Evolutionary conservation across 1,284 basidiomycete species (phyloP).

Genomic region (Dichomitus squalens): DNA sequence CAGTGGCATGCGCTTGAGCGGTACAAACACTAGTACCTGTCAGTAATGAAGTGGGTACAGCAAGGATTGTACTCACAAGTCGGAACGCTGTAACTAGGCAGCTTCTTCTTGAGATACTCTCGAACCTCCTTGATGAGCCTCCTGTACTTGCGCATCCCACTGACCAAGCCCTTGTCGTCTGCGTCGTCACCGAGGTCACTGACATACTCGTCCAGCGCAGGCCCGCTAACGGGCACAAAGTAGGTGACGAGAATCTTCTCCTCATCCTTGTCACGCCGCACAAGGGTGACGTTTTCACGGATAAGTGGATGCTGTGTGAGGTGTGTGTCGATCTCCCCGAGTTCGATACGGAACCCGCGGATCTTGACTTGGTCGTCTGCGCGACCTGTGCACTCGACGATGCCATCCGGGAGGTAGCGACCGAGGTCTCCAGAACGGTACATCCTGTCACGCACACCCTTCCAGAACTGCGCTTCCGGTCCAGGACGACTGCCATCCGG

Average conservation of each 20-base stretch:
- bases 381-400: slow-evolving; percentile 96
- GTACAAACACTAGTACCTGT: slow-evolving; percentile 80
- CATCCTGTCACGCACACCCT: slow-evolving; percentile 97
- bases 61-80: slow-evolving; percentile 54
- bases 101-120: slow-evolving; percentile 96
- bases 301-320: slow-evolving; percentile 93
- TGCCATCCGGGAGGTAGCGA: slow-evolving; percentile 91
- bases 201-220: slow-evolving; percentile 72
- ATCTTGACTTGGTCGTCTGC: slow-evolving; percentile 99
- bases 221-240: slow-evolving; percentile 89
- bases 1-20: slow-evolving; percentile 92
- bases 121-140: slow-evolving; percentile 92
- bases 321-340: slow-evolving; percentile 98
- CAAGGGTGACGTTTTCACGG: slow-evolving; percentile 96
- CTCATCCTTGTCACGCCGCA: slow-evolving; percentile 97
- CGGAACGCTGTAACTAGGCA: slow-evolving; percentile 93
- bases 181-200: slow-evolving; percentile 72
- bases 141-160: slow-evolving; percentile 83
- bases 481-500: slow-evolving; percentile 52
- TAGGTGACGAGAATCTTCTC: slow-evolving; percentile 99
- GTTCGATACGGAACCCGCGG: slow-evolving; percentile 98
- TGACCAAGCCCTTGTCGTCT: slow-evolving; percentile 60
- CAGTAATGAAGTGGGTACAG: not conserved
- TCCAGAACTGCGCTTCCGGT: slow-evolving; percentile 84
- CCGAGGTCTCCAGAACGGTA: slow-evolving; percentile 98